These are phyloP conservation scores for Nicotiana paniculata DNA, from an alignment of 257 asterid species.

Conservation along the genomic window DNA sequence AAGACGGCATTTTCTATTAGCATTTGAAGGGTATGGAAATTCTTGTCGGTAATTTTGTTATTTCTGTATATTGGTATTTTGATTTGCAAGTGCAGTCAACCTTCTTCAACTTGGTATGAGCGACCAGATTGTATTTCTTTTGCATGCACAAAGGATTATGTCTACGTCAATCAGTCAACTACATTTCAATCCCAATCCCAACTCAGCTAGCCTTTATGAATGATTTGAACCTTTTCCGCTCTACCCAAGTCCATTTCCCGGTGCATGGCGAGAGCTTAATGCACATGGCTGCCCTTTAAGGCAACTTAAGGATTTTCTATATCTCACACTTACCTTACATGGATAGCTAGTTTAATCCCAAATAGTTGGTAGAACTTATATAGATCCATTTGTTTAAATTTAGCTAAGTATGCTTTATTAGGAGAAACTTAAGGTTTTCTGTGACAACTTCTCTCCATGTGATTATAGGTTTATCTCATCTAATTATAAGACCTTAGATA, in stretches of 20 bases:
- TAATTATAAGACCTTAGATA: neutral
- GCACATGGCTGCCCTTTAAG: neutral
- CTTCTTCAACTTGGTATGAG: neutral
- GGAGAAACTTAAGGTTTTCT: neutral
- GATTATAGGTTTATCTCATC: neutral
- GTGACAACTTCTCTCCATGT: neutral
- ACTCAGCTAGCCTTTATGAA: neutral
- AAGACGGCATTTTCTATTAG: conserved; percentile 73
- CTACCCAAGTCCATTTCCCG: neutral
- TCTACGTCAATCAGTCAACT: neutral
- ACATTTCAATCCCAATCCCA: neutral
- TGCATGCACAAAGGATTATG: neutral
- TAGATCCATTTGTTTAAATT: neutral
- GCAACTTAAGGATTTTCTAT: neutral
- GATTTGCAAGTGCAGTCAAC: neutral
- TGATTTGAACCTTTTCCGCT: neutral
- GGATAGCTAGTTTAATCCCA: neutral
- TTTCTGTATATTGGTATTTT: neutral
- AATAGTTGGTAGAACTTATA: neutral
- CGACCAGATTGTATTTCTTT: neutral
- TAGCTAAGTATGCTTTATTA: neutral
- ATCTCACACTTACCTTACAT: neutral
- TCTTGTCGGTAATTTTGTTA: neutral
- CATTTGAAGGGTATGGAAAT: conserved; percentile 64
- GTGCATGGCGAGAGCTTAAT: neutral